Percentiles rank a stretch among this genome's conserved stretches.
Conservation (phyloP, 2,329 filamentous ascomycete species). For the Alternaria arborescens region DNA sequence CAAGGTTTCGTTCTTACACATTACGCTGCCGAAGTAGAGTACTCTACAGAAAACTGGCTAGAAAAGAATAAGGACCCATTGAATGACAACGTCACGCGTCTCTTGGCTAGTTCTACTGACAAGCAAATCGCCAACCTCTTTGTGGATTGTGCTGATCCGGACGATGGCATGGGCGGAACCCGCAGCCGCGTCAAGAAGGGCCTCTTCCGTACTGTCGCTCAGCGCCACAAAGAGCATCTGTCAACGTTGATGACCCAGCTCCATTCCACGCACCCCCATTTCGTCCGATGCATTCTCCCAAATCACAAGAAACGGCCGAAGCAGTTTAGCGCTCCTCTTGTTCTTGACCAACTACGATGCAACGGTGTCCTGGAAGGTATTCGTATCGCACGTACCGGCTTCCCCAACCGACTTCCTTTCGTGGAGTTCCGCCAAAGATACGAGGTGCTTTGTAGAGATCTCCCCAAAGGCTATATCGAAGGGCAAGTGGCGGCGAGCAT, state of each 20-base stretch:
- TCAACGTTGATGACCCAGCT: conserved; percentile 94
- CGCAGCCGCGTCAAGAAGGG: conserved; percentile 93
- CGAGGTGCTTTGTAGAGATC: conserved; percentile 85
- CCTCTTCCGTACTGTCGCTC: conserved; percentile 93
- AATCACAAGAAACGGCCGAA: conserved; percentile 98
- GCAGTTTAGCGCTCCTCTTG: conserved; percentile 88
- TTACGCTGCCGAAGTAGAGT: conserved; percentile 97
- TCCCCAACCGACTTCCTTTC: conserved; percentile 92
- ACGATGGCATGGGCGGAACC: conserved; percentile 74
- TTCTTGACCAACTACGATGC: conserved; percentile 95
- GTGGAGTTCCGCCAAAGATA: conserved; percentile 95
- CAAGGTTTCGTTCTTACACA: conserved; percentile 97
- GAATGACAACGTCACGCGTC: conserved; percentile 93
- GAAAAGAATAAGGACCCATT: conserved; percentile 99
- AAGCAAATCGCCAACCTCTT: conserved; percentile 86
- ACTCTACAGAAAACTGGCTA: conserved; percentile 92
- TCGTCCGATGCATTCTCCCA: conserved; percentile 95
- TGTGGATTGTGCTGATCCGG: conserved; percentile 82
- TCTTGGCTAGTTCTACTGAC: conserved; percentile 83
- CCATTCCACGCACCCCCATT: conserved; percentile 96
- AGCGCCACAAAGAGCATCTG: conserved; percentile 97
- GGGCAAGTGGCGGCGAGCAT: conserved; percentile 84
- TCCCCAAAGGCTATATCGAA: conserved; percentile 91
- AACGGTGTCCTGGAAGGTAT: conserved; percentile 99
- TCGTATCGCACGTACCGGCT: conserved; percentile 93